Conservation (phyloP, 352 stramenopile species). For the Globisporangium mamillatum region DNA sequence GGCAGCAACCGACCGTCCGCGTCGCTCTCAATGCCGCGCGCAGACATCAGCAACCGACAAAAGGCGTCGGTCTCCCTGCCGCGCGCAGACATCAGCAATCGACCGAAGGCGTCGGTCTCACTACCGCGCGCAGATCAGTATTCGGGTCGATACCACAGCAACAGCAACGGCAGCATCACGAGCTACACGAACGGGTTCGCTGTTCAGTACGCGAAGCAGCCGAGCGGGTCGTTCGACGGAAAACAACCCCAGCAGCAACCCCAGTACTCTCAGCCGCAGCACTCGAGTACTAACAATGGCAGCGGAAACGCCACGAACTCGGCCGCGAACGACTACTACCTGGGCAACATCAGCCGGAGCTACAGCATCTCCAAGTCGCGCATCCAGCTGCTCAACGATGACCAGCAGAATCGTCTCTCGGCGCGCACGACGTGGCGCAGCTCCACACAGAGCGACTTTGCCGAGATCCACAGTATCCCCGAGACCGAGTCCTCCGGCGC, state of each 20-base stretch:
- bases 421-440: constrained; percentile 21
- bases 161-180: constrained; percentile 5
- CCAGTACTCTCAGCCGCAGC: background rate
- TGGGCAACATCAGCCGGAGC: constrained; percentile 16
- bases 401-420: constrained; percentile 20
- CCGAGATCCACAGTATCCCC: constrained; percentile 21
- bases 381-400: constrained; percentile 22
- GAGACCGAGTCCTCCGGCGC: constrained; percentile 13
- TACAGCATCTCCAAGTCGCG: constrained; percentile 24
- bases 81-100: constrained; percentile 3
- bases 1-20: constrained; percentile 2
- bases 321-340: constrained; percentile 20
- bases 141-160: constrained; percentile 8
- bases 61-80: constrained; percentile 2
- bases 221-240: constrained; percentile 10
- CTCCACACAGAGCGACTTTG: constrained; percentile 19
- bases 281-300: background rate
- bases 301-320: background rate
- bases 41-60: background rate
- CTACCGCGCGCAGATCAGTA: constrained; percentile 5
- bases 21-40: background rate
- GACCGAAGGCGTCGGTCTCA: constrained; percentile 6
- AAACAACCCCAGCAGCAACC: background rate
- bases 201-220: constrained; percentile 1
- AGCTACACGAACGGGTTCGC: constrained; percentile 3